A percentile compares a stretch with the other conserved stretches of the same genome.
Conservation (phyloP, 2,329 filamentous ascomycete species). For the Mariannaea elegans region DNA sequence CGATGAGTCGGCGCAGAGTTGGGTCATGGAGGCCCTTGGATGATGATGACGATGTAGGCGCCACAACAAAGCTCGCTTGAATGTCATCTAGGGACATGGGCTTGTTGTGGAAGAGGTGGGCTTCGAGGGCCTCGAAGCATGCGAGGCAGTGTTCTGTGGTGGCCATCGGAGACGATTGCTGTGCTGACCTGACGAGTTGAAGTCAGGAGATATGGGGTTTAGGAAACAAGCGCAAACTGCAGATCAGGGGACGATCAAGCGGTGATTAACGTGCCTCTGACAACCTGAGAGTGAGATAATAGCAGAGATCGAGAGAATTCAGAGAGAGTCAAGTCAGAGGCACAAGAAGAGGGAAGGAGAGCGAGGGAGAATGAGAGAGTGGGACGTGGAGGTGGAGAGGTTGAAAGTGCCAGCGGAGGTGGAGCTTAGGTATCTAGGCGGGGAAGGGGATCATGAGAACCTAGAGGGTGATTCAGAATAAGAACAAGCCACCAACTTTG, state of each 20-base stretch:
- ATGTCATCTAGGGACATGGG: conserved; percentile 74
- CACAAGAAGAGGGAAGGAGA: background rate
- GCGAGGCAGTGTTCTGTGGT: conserved; percentile 86
- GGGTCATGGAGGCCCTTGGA: conserved; percentile 48
- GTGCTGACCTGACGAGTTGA: conserved; percentile 9
- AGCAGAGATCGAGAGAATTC: background rate
- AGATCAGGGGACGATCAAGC: background rate
- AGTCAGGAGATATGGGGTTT: conserved; percentile 14
- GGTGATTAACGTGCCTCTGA: conserved; percentile 12
- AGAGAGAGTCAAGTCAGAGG: conserved; percentile 15
- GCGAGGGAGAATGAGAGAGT: conserved; percentile 1
- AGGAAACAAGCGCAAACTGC: conserved; percentile 1
- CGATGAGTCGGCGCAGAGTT: conserved; percentile 53
- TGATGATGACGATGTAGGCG: conserved; percentile 23
- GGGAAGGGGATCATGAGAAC: conserved; percentile 5
- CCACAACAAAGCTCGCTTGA: conserved; percentile 68
- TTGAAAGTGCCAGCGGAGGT: conserved; percentile 4
- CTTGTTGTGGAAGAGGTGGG: conserved; percentile 76
- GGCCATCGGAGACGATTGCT: conserved; percentile 69
- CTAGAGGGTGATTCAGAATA: background rate
- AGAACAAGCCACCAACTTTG: conserved; percentile 5
- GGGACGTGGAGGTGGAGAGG: conserved; percentile 7
- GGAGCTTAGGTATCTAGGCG: conserved; percentile 8
- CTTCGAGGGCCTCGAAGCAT: conserved; percentile 88
- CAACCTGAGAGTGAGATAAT: background rate